Evolutionary conservation across 176 grass and related monocot genomes (phyloP).

Genomic region (Phragmites australis): DNA sequence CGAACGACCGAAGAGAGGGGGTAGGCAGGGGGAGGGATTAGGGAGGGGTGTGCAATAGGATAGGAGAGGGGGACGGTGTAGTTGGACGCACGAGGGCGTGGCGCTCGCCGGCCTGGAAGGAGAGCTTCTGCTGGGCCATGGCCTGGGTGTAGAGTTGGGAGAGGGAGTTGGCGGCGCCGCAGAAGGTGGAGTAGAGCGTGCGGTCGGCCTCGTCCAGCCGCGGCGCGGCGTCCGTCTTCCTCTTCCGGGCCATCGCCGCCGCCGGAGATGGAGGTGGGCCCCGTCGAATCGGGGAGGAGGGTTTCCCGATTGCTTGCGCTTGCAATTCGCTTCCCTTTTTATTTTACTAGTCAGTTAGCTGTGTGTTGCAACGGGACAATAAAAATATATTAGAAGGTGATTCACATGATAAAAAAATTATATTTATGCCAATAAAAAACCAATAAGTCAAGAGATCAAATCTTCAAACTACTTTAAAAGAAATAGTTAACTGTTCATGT

Average conservation of each 20-base stretch:
- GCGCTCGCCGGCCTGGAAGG: slow-evolving; percentile 86
- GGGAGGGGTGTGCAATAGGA: not conserved
- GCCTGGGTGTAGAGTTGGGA: slow-evolving; percentile 83
- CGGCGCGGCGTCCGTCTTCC: slow-evolving; percentile 62
- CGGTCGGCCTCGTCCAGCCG: slow-evolving; percentile 80
- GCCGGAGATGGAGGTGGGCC: too few relatives aligned
- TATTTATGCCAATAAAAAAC: too few relatives aligned
- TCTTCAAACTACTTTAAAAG: too few relatives aligned
- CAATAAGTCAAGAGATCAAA: too few relatives aligned
- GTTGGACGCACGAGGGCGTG: slow-evolving; percentile 48
- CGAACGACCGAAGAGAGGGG: not conserved
- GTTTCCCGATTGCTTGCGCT: slow-evolving; percentile 11
- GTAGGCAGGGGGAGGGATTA: not conserved
- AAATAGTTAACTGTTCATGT: too few relatives aligned
- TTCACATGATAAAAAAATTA: too few relatives aligned
- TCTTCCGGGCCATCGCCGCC: slow-evolving; percentile 67
- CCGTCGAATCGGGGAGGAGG: slow-evolving; percentile 6
- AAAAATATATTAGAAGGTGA: too few relatives aligned
- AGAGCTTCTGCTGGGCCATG: slow-evolving; percentile 70
- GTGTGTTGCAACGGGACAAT: too few relatives aligned
- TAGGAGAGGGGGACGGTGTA: not conserved
- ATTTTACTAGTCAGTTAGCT: too few relatives aligned
- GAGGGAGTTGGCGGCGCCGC: slow-evolving; percentile 77
- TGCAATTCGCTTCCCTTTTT: not conserved
- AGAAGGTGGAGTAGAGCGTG: slow-evolving; percentile 75